These are phyloP conservation scores for Coix lacrymajobi DNA, from an alignment of 176 grass and related monocot species.

Conservation along the genomic window DNA sequence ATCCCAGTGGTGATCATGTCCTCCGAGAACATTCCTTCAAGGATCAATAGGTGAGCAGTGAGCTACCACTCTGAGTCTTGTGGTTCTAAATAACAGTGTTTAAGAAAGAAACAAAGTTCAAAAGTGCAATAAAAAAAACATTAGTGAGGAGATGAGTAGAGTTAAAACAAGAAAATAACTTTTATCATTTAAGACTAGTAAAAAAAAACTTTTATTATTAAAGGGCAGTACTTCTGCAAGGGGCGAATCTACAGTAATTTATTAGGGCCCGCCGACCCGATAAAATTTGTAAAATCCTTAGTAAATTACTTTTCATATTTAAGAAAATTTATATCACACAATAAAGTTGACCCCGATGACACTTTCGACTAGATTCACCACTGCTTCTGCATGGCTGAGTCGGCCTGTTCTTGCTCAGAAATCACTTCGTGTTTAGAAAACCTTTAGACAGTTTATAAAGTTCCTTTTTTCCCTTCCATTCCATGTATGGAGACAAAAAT, in stretches of 20 bases:
- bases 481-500: not conserved
- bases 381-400: not conserved
- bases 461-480: not conserved
- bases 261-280: no score
- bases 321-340: no score
- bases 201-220: no score
- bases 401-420: not conserved
- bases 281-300: no score
- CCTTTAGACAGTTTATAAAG: not conserved
- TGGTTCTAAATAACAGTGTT: not conserved
- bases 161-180: not conserved
- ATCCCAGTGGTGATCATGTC: constrained; percentile 98
- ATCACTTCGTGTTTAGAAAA: not conserved
- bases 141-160: not conserved
- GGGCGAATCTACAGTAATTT: no score
- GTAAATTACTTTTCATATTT: no score
- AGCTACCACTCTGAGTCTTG: not conserved
- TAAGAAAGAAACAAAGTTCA: not conserved
- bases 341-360: no score
- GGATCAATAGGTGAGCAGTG: constrained; percentile 77
- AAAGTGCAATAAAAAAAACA: not conserved
- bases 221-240: no score
- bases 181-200: not conserved
- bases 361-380: no score
- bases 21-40: constrained; percentile 89